These are phyloP conservation scores for Lactuca saligna DNA, from an alignment of 129 eudicot genomes.

Conservation along the genomic window DNA sequence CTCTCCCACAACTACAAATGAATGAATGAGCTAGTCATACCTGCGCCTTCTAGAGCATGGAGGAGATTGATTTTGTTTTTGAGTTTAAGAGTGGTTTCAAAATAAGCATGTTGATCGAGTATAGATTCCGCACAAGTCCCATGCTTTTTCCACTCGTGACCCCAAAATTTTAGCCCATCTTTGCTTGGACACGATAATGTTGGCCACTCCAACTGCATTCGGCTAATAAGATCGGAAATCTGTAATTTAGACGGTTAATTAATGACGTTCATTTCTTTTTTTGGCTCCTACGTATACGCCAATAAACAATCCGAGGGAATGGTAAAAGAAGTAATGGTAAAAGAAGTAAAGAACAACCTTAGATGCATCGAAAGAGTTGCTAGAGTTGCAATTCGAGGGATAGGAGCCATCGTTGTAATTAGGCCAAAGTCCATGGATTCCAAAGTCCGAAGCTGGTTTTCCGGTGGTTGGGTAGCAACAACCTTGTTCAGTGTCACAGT, in stretches of 20 bases:
- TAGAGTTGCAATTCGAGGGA: constrained; percentile 55
- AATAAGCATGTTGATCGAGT: constrained; percentile 56
- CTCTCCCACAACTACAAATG: no score
- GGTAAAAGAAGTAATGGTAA: constrained; percentile 27
- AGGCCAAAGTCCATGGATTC: constrained; percentile 90
- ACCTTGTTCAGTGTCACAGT: constrained; percentile 53
- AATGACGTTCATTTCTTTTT: no score
- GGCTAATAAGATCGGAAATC: constrained; percentile 44
- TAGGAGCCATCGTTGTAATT: constrained; percentile 54
- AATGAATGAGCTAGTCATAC: no score
- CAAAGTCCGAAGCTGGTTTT: constrained; percentile 58
- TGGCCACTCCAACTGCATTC: constrained; percentile 63
- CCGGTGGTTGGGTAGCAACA: constrained; percentile 75
- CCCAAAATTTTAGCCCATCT: constrained; percentile 56
- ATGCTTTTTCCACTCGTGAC: constrained; percentile 81
- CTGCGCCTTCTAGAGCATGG: constrained; percentile 45
- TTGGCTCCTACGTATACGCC: no score
- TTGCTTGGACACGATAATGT: constrained; percentile 63
- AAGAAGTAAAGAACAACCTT: constrained; percentile 26
- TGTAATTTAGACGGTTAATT: background rate
- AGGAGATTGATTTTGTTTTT: constrained; percentile 51
- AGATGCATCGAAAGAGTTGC: constrained; percentile 50
- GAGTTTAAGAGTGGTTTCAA: constrained; percentile 51
- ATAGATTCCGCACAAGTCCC: constrained; percentile 68
- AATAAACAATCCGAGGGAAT: background rate